phyloP scores from a whole-genome alignment of 2,329 filamentous ascomycete genomes.

The Gaeumannomyces tritici region DNA sequence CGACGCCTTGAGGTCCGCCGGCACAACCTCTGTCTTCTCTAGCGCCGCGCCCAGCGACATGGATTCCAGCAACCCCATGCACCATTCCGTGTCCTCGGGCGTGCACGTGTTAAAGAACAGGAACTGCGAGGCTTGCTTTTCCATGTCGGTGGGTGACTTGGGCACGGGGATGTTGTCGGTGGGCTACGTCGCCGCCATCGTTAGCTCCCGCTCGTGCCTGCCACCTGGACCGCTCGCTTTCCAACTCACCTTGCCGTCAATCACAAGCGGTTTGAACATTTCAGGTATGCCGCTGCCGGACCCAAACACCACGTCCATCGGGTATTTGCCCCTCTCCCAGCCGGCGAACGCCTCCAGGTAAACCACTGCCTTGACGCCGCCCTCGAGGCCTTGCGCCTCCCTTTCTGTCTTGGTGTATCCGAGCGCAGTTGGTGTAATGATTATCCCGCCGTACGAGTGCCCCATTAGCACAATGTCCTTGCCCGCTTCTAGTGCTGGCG shows the following conservation, averaged over 20 bases:
- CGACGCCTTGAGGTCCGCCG: neutral
- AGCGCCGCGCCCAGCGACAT: neutral
- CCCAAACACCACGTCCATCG: too few relatives aligned
- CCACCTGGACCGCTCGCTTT: too few relatives aligned
- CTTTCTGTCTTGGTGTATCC: slow-evolving; percentile 17
- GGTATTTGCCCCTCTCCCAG: too few relatives aligned
- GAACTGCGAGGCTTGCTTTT: neutral
- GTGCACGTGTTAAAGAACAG: neutral
- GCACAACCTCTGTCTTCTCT: neutral
- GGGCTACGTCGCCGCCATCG: neutral
- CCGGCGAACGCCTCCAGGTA: slow-evolving; percentile 16
- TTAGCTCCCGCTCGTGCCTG: too few relatives aligned
- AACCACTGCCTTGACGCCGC: slow-evolving; percentile 18
- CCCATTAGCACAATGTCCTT: slow-evolving; percentile 9
- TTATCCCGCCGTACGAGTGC: slow-evolving; percentile 20
- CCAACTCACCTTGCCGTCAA: too few relatives aligned
- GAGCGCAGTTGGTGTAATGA: slow-evolving; percentile 14
- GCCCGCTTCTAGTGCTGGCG: neutral
- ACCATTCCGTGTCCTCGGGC: neutral
- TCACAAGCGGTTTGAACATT: neutral
- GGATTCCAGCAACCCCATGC: too few relatives aligned
- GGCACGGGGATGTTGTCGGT: neutral
- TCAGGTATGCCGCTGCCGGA: neutral
- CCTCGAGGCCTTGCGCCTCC: slow-evolving; percentile 11
- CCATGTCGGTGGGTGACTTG: neutral